Evolutionary conservation across 371 early-diverging fungal genomes (phyloP).

Genomic region (Gilbertella persicaria): DNA sequence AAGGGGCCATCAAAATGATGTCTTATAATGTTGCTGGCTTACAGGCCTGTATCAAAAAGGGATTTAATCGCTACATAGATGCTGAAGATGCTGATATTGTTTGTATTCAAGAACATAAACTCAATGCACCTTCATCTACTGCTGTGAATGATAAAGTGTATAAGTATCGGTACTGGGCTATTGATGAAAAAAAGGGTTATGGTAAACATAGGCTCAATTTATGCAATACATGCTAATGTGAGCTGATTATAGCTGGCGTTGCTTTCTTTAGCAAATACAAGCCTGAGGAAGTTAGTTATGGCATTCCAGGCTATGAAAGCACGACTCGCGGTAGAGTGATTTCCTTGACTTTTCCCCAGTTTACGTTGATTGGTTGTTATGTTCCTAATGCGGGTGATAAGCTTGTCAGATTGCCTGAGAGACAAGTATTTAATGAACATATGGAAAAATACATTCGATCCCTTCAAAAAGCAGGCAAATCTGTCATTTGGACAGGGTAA

Average conservation of each 20-base stretch:
- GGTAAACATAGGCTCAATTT: slow-evolving; percentile 26
- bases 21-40: slow-evolving; percentile 85
- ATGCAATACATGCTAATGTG: not conserved
- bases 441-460: slow-evolving; percentile 71
- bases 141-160: slow-evolving; percentile 62
- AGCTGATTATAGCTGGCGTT: slow-evolving; percentile 59
- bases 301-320: slow-evolving; percentile 56
- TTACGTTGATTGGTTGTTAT: slow-evolving; percentile 76
- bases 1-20: slow-evolving; percentile 68
- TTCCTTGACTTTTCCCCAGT: slow-evolving; percentile 65
- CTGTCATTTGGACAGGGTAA: slow-evolving; percentile 84
- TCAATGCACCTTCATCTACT: slow-evolving; percentile 54
- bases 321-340: slow-evolving; percentile 77
- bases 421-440: slow-evolving; percentile 66
- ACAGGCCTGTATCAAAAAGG: slow-evolving; percentile 77
- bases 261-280: slow-evolving; percentile 80
- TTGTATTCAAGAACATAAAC: slow-evolving; percentile 88
- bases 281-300: slow-evolving; percentile 68
- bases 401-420: slow-evolving; percentile 65
- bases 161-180: slow-evolving; percentile 72
- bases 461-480: slow-evolving; percentile 70
- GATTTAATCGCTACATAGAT: slow-evolving; percentile 72
- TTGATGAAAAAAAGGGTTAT: slow-evolving; percentile 82
- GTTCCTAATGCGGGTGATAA: slow-evolving; percentile 84
- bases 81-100: slow-evolving; percentile 87